These are phyloP conservation scores for Ogataea populi-albae DNA, from an alignment of 805 yeast genomes.

Conservation along the genomic window DNA sequence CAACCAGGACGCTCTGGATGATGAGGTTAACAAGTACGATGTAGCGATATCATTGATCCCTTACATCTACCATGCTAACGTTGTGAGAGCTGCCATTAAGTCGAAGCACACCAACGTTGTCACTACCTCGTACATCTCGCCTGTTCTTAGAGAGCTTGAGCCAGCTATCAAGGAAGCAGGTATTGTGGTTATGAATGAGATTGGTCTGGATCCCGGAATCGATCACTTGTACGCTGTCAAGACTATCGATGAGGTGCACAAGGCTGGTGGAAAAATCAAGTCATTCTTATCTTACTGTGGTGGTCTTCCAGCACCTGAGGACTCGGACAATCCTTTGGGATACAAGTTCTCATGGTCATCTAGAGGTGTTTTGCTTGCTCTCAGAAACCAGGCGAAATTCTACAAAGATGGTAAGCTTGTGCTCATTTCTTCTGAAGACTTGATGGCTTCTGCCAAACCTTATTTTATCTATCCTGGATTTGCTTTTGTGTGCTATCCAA, in stretches of 20 bases:
- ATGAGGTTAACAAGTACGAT: slow-evolving; percentile 73
- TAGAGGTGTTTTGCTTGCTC: slow-evolving; percentile 93
- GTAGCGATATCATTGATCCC: slow-evolving; percentile 94
- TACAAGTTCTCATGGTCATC: slow-evolving; percentile 99
- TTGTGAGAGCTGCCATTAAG: slow-evolving; percentile 90
- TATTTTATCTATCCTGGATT: slow-evolving; percentile 95
- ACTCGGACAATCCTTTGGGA: slow-evolving; percentile 96
- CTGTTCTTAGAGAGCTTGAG: slow-evolving; percentile 84
- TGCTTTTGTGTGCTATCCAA: slow-evolving; percentile 93
- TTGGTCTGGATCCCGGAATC: slow-evolving; percentile 98
- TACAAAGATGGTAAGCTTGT: slow-evolving; percentile 83
- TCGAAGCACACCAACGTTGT: slow-evolving; percentile 81
- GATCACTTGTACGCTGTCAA: slow-evolving; percentile 98
- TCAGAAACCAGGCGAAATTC: slow-evolving; percentile 89
- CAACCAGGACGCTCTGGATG: slow-evolving; percentile 73
- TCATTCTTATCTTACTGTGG: slow-evolving; percentile 97
- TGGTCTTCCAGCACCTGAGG: slow-evolving; percentile 97
- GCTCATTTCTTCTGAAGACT: slow-evolving; percentile 78
- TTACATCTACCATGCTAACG: slow-evolving; percentile 89
- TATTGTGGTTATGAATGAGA: slow-evolving; percentile 96
- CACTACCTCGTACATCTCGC: slow-evolving; percentile 96
- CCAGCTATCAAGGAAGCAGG: slow-evolving; percentile 90
- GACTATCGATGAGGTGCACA: slow-evolving; percentile 96
- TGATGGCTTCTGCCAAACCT: slow-evolving; percentile 93
- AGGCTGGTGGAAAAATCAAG: slow-evolving; percentile 84